Conservation (phyloP, 164 flowering plant species). For the Aristolochia contorta region DNA sequence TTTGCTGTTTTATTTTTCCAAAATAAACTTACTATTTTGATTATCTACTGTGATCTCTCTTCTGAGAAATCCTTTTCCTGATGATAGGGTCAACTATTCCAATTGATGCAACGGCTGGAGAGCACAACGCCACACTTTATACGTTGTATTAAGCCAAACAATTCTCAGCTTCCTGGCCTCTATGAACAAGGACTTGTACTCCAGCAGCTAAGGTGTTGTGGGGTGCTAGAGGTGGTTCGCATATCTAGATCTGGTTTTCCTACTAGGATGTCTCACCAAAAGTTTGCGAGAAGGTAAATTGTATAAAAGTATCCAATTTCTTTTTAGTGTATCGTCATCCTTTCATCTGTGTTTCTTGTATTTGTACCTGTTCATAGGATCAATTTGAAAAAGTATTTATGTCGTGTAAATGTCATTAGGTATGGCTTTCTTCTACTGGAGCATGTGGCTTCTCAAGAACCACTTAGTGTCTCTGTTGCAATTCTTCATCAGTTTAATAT, state of each 20-base stretch:
- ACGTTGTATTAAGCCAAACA: slow-evolving; percentile 94
- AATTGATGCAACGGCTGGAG: slow-evolving; percentile 86
- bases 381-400: not conserved
- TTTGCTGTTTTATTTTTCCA: too few species aligned
- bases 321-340: not conserved
- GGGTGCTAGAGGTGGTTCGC: slow-evolving; percentile 95
- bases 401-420: slow-evolving; percentile 26
- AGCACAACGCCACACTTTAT: slow-evolving; percentile 97
- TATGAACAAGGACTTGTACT: slow-evolving; percentile 85
- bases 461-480: slow-evolving; percentile 93
- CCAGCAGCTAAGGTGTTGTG: slow-evolving; percentile 95
- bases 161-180: slow-evolving; percentile 61
- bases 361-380: not conserved
- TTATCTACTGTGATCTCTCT: not conserved
- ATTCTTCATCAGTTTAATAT: slow-evolving; percentile 95
- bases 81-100: slow-evolving; percentile 77
- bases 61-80: not conserved
- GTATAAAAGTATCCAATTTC: too few species aligned
- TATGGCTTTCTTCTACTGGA: slow-evolving; percentile 93
- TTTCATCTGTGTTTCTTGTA: not conserved
- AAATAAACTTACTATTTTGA: too few species aligned
- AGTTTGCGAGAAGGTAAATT: slow-evolving; percentile 86
- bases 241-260: slow-evolving; percentile 97
- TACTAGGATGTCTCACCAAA: slow-evolving; percentile 91
- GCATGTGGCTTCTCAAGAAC: slow-evolving; percentile 78